These are phyloP conservation scores for Cystobasidium ongulense DNA, from an alignment of 768 basidiomycete genomes.

Conservation along the genomic window DNA sequence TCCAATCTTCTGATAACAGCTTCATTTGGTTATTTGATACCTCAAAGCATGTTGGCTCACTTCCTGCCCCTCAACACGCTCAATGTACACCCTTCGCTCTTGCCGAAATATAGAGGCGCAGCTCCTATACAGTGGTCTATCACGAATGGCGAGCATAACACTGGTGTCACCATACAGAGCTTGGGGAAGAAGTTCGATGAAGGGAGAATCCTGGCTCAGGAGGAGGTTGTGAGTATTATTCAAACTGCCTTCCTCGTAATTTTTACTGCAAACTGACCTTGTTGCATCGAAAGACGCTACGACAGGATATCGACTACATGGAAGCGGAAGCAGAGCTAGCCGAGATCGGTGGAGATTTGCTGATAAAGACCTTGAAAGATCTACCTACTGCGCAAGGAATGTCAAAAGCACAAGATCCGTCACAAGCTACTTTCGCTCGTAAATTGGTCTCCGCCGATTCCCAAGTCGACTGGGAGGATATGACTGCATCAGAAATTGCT, in stretches of 20 bases:
- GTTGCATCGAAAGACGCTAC: not conserved
- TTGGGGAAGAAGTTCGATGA: conserved; percentile 27
- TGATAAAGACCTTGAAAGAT: not conserved
- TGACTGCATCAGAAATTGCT: not conserved
- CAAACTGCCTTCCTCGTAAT: no score
- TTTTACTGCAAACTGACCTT: not conserved
- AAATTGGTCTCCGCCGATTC: not conserved
- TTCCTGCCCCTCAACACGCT: conserved; percentile 36
- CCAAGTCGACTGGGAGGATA: not conserved
- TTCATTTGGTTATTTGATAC: conserved; percentile 41
- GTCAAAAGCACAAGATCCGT: not conserved
- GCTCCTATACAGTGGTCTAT: conserved; percentile 41
- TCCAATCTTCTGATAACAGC: conserved; percentile 39
- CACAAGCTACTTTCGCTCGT: not conserved
- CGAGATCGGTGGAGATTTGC: not conserved
- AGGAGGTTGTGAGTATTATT: not conserved
- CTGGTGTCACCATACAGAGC: conserved; percentile 31
- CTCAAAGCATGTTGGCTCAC: conserved; percentile 32
- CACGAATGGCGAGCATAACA: conserved; percentile 32
- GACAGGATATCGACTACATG: not conserved
- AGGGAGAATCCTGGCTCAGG: conserved; percentile 26
- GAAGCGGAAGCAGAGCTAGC: not conserved
- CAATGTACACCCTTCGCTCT: conserved; percentile 41
- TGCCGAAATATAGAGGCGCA: conserved; percentile 39
- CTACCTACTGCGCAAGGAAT: not conserved